These are phyloP conservation scores for Plenodomus tracheiphilus DNA, from an alignment of 2,329 filamentous ascomycete species.

Conservation along the genomic window DNA sequence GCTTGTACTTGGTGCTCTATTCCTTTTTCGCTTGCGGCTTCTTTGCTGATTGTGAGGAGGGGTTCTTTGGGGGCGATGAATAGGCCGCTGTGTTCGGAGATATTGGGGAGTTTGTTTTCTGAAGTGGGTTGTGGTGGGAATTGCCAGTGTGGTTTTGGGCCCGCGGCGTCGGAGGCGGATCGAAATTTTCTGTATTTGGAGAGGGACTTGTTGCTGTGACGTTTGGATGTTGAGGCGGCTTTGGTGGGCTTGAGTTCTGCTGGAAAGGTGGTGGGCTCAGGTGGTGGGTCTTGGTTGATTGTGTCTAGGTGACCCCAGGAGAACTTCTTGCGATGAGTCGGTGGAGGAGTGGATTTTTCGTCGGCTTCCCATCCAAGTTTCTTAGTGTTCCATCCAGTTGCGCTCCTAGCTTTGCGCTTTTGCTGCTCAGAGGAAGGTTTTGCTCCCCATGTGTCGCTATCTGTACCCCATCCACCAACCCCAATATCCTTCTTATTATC, in stretches of 20 bases:
- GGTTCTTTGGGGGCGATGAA: constrained; percentile 33
- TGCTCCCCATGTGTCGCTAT: not conserved
- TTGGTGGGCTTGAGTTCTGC: constrained; percentile 2
- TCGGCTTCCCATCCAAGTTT: not conserved
- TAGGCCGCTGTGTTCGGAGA: constrained; percentile 24
- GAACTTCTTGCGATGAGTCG: not conserved
- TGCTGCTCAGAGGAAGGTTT: not conserved
- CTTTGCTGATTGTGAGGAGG: constrained; percentile 20
- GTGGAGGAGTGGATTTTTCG: not conserved
- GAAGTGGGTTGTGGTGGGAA: constrained; percentile 25
- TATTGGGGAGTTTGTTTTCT: not conserved
- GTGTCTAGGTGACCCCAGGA: not conserved
- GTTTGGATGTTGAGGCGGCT: not conserved
- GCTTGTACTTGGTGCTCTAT: constrained; percentile 38
- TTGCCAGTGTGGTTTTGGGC: constrained; percentile 38
- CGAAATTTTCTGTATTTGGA: constrained; percentile 12
- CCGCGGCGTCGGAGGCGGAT: not conserved
- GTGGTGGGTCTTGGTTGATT: not conserved
- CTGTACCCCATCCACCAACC: not conserved
- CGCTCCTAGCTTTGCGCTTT: not conserved
- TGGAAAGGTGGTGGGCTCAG: no score
- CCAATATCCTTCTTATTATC: not conserved
- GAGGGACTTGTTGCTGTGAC: constrained; percentile 17
- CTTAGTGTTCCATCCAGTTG: not conserved
- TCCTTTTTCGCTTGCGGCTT: constrained; percentile 13